These are phyloP conservation scores for Populus hybrid DNA, from an alignment of 441 rosid species.

Conservation along the genomic window DNA sequence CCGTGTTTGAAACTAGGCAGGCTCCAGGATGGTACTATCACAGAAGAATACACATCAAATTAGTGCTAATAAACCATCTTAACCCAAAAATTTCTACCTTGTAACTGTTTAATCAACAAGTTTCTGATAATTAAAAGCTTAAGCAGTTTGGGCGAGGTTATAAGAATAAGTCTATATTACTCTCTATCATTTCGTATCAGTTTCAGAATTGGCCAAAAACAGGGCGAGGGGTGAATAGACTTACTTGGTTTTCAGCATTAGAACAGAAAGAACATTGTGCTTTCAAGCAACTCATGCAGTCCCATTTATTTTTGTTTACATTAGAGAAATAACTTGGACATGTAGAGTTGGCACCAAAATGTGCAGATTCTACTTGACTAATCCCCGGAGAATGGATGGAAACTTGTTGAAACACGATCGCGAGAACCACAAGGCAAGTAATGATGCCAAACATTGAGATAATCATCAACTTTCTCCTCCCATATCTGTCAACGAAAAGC, in stretches of 20 bases:
- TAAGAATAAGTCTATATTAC: no score
- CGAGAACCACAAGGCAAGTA: constrained; percentile 42
- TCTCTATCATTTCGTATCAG: no score
- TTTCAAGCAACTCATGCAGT: constrained; percentile 59
- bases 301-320: constrained; percentile 35
- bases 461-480: constrained; percentile 60
- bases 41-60: neutral
- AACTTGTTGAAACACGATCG: constrained; percentile 49
- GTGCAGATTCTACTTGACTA: constrained; percentile 26
- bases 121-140: no score
- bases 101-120: no score
- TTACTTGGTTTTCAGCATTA: constrained; percentile 6
- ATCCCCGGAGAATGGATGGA: constrained; percentile 47
- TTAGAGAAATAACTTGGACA: constrained; percentile 43
- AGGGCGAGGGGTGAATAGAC: neutral
- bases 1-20: constrained; percentile 41
- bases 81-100: no score
- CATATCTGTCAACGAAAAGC: constrained; percentile 59
- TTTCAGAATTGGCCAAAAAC: no score
- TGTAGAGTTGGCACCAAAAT: constrained; percentile 50
- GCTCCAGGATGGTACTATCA: constrained; percentile 60
- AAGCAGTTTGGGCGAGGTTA: no score
- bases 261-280: constrained; percentile 62
- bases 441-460: constrained; percentile 56
- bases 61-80: no score